A percentile compares a stretch with the other conserved stretches of the same genome.
Evolutionary conservation across 129 eudicot genomes (phyloP).

Genomic region (Helianthus tuberosus): DNA sequence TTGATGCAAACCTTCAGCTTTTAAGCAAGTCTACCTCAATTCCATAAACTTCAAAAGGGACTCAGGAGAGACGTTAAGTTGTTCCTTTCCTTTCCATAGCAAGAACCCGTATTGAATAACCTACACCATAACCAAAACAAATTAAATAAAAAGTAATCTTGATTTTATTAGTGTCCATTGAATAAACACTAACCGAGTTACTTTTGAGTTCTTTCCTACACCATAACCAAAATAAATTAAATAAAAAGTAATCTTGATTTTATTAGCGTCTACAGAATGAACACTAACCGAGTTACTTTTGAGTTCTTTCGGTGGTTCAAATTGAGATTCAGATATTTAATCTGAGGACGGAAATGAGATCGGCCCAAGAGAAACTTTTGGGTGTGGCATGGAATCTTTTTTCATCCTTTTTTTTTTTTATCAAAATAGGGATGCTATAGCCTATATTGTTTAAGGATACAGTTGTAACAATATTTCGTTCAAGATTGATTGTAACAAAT

Average conservation of each 20-base stretch:
- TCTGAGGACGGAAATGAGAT: no score
- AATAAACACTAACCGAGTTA: constrained; percentile 51
- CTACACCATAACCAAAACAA: constrained; percentile 27
- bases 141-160: background rate
- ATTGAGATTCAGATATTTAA: no score
- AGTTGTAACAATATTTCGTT: no score
- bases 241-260: background rate
- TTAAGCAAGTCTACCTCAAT: constrained; percentile 62
- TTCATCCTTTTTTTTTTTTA: no score
- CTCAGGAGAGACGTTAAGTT: constrained; percentile 46
- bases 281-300: constrained; percentile 49
- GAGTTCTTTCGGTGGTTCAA: no score
- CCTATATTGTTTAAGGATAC: no score
- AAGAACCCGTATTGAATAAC: constrained; percentile 83
- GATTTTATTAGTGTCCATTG: background rate
- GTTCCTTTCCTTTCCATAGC: constrained; percentile 82
- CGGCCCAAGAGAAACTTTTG: no score
- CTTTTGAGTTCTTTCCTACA: no score
- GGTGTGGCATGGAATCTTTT: no score
- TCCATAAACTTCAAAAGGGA: constrained; percentile 48
- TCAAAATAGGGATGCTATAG: no score
- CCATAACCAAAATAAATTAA: background rate
- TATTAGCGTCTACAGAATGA: background rate
- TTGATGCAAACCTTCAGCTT: constrained; percentile 5
- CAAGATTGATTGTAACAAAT: no score